A percentile compares a stretch with the other conserved stretches of the same genome.
These are phyloP conservation scores for Bryoglossum gracile DNA, from an alignment of 495 filamentous ascomycete species.

Conservation along the genomic window DNA sequence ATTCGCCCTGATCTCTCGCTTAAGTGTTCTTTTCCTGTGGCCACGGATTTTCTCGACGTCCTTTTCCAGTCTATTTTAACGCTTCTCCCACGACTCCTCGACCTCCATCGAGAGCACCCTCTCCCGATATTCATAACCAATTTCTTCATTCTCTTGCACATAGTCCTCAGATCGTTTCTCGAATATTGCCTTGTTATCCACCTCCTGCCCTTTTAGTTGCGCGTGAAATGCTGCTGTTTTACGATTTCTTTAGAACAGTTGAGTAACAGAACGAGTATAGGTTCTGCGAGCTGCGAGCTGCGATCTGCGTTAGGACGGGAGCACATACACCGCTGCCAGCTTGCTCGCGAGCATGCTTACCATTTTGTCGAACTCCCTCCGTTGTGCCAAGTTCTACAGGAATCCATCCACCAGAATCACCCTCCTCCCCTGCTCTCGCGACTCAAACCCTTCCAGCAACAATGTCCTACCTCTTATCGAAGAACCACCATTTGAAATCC, in stretches of 20 bases:
- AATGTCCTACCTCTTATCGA: too few species aligned
- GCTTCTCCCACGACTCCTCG: too few species aligned
- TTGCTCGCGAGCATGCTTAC: conserved; percentile 4
- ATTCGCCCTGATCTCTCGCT: too few species aligned
- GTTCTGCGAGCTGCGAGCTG: conserved; percentile 1
- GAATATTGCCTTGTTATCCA: conserved; percentile 10
- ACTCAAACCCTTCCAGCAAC: background rate
- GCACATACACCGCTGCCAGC: background rate
- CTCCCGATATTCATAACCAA: background rate
- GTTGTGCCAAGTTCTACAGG: conserved; percentile 2
- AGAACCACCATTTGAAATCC: too few species aligned
- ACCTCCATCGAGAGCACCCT: too few species aligned
- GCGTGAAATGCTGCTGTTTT: conserved; percentile 6
- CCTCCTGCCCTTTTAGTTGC: conserved; percentile 4
- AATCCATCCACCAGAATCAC: conserved; percentile 11
- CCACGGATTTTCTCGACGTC: too few species aligned
- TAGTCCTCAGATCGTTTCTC: conserved; percentile 13
- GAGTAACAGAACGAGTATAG: conserved; percentile 12
- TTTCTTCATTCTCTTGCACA: conserved; percentile 2
- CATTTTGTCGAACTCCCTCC: conserved; percentile 2
- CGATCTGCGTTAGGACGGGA: background rate
- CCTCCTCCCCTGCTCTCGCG: conserved; percentile 1
- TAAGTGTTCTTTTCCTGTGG: too few species aligned
- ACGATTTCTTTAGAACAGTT: conserved; percentile 12
- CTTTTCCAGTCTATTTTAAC: too few species aligned